Percentiles rank a stretch among this genome's conserved stretches.
Conservation (phyloP, 257 asterid species). For the Cynanchum wilfordii region DNA sequence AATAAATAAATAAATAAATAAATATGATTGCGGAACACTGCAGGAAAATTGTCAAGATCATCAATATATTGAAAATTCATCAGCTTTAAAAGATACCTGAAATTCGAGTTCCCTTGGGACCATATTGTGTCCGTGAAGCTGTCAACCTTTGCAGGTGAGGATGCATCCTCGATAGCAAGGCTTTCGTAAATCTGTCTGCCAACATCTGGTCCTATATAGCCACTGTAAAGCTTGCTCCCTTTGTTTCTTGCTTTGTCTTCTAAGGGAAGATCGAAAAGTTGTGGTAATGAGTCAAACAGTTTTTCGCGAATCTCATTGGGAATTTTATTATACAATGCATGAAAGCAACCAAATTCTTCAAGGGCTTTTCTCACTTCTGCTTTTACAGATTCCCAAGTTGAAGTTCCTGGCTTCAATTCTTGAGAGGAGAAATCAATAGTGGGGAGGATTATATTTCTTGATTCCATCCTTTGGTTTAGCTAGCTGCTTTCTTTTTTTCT, state of each 20-base stretch:
- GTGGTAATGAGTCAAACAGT: slow-evolving; percentile 20
- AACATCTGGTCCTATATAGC: slow-evolving; percentile 37
- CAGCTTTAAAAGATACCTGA: slow-evolving; percentile 35
- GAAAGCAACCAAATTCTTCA: slow-evolving; percentile 42
- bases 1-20: background rate
- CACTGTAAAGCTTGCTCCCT: slow-evolving; percentile 30
- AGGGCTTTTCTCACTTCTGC: slow-evolving; percentile 30
- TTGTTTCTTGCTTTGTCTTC: slow-evolving; percentile 29
- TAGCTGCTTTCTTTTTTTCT: too few species aligned
- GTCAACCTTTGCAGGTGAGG: slow-evolving; percentile 17
- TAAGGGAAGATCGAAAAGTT: slow-evolving; percentile 38
- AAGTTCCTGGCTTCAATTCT: slow-evolving; percentile 16
- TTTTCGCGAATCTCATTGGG: slow-evolving; percentile 21
- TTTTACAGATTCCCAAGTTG: slow-evolving; percentile 19
- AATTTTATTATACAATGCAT: slow-evolving; percentile 27
- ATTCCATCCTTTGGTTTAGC: background rate
- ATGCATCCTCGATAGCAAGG: slow-evolving; percentile 37
- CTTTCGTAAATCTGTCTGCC: slow-evolving; percentile 38
- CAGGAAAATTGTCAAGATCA: too few species aligned
- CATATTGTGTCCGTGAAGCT: slow-evolving; percentile 34
- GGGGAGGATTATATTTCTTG: slow-evolving; percentile 21
- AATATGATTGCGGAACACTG: too few species aligned
- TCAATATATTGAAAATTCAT: background rate
- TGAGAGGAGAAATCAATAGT: slow-evolving; percentile 18
- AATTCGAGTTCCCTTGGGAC: slow-evolving; percentile 39